phyloP scores from a whole-genome alignment of 148 eudicot species.

The Fallopia convolvulus region DNA sequence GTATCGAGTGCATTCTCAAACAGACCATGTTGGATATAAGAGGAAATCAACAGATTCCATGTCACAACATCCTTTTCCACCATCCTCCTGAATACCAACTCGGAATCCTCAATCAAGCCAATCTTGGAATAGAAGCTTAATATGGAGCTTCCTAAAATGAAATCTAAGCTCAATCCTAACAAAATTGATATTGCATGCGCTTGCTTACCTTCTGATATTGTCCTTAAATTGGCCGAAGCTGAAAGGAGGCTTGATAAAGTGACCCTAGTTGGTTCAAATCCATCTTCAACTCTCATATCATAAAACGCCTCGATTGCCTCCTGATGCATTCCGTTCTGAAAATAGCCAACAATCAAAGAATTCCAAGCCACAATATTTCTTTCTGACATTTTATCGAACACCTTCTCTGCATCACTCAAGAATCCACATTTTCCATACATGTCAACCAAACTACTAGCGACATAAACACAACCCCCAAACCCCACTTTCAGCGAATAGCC shows the following conservation, averaged over 20 bases:
- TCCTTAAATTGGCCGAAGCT: conserved; percentile 42
- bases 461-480: conserved; percentile 40
- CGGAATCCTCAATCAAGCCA: conserved; percentile 40
- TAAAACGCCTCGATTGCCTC: conserved; percentile 39
- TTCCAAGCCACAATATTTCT: conserved; percentile 48
- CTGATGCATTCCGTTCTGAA: conserved; percentile 24
- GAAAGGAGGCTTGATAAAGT: conserved; percentile 45
- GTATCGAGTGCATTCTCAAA: conserved; percentile 23
- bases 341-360: conserved; percentile 45
- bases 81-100: conserved; percentile 38
- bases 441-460: conserved; percentile 48
- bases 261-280: conserved; percentile 41
- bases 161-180: conserved; percentile 34
- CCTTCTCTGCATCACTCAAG: conserved; percentile 29
- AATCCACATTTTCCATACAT: conserved; percentile 64
- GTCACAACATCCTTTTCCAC: conserved; percentile 49
- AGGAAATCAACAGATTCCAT: conserved; percentile 53
- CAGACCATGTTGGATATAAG: conserved; percentile 36
- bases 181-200: conserved; percentile 42
- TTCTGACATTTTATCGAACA: conserved; percentile 40
- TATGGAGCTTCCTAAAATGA: conserved; percentile 50
- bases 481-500: conserved; percentile 42
- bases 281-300: conserved; percentile 40
- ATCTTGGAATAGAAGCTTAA: conserved; percentile 46
- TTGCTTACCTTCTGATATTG: conserved; percentile 44